A percentile compares a stretch with the other conserved stretches of the same genome.
Evolutionary conservation across 768 basidiomycete genomes (phyloP).

Genomic region (Podaxis sp.): DNA sequence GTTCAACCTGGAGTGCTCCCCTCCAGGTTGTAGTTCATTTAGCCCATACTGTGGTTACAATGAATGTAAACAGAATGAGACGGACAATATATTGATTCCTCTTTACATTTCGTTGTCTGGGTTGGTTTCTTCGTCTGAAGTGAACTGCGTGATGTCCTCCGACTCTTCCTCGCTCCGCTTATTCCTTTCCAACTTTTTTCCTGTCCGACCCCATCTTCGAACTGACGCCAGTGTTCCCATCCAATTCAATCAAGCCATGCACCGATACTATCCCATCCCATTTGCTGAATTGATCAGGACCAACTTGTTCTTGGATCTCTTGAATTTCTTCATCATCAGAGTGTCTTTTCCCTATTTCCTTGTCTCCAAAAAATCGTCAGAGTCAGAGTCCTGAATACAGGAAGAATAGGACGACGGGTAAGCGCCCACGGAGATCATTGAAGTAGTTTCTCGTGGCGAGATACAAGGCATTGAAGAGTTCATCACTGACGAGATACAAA

Average conservation of each 20-base stretch:
- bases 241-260: too few relatives aligned
- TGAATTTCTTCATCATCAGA: too few relatives aligned
- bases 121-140: too few relatives aligned
- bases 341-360: not conserved
- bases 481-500: conserved; percentile 35
- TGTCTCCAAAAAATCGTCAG: not conserved
- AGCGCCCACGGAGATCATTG: conserved; percentile 24
- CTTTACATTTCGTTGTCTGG: too few relatives aligned
- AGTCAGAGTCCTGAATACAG: not conserved
- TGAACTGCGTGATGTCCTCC: too few relatives aligned
- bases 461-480: conserved; percentile 34
- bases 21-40: not conserved
- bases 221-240: too few relatives aligned
- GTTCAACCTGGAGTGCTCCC: conserved; percentile 21
- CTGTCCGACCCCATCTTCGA: not conserved
- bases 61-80: too few relatives aligned
- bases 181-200: too few relatives aligned
- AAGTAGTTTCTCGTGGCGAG: conserved; percentile 33
- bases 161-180: too few relatives aligned
- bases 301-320: too few relatives aligned
- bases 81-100: too few relatives aligned
- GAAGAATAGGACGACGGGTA: not conserved
- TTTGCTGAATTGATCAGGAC: not conserved
- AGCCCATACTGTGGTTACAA: too few relatives aligned
- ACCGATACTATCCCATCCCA: not conserved